Evolutionary conservation across 1,284 basidiomycete species (phyloP).

Genomic region (Cryptococcus amylolentus): DNA sequence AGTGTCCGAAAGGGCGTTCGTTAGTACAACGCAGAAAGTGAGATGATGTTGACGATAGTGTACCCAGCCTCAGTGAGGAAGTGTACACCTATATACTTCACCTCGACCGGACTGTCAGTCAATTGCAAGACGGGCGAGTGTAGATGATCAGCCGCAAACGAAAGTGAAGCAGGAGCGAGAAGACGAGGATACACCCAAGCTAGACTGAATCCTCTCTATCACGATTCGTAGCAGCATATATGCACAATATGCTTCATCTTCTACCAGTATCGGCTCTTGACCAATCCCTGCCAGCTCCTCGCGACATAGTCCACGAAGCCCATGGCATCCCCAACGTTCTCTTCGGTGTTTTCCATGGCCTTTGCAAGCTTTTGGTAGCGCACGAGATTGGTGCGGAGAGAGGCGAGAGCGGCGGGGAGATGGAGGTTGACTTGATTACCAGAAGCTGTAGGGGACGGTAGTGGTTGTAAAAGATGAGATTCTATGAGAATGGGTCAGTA

Average conservation of each 20-base stretch:
- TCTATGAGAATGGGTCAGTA: conserved; percentile 18
- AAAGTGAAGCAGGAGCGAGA: too few species aligned
- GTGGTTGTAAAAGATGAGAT: conserved; percentile 37
- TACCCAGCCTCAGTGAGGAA: too few species aligned
- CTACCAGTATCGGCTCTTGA: conserved; percentile 35
- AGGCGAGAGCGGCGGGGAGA: conserved; percentile 23
- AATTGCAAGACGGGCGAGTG: too few species aligned
- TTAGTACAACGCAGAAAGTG: too few species aligned
- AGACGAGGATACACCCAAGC: too few species aligned
- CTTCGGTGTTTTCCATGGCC: conserved; percentile 18
- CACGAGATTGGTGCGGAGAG: conserved; percentile 26
- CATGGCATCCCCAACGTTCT: conserved; percentile 26
- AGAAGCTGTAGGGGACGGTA: conserved; percentile 7
- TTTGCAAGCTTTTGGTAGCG: conserved; percentile 17
- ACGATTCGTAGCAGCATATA: too few species aligned
- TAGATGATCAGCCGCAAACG: too few species aligned
- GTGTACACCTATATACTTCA: too few species aligned
- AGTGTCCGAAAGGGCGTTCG: too few species aligned
- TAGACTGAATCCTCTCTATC: too few species aligned
- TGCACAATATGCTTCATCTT: background rate
- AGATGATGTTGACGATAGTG: too few species aligned
- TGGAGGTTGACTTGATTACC: conserved; percentile 20
- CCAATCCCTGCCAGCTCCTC: conserved; percentile 29
- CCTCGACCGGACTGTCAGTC: too few species aligned
- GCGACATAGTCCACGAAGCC: conserved; percentile 31